Evolutionary conservation across 2,329 filamentous ascomycete genomes (phyloP).

Genomic region (Epicoccum sorghinum): DNA sequence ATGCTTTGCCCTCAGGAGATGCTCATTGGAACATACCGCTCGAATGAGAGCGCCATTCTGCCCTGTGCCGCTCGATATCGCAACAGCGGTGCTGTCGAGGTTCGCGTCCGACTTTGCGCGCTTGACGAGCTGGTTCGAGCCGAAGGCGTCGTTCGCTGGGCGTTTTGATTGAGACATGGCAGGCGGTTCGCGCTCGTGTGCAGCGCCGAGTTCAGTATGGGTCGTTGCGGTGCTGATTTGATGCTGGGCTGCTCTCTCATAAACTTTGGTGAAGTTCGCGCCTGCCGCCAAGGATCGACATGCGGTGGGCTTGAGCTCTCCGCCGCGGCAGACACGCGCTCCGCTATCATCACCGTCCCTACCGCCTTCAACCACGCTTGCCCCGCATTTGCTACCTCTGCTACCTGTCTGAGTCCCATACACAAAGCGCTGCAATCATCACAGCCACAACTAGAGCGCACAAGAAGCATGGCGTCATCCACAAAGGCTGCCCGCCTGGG

Average conservation of each 20-base stretch:
- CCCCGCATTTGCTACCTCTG: slow-evolving; percentile 3
- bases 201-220: not conserved
- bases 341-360: slow-evolving; percentile 1
- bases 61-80: slow-evolving; percentile 61
- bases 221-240: slow-evolving; percentile 9
- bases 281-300: slow-evolving; percentile 13
- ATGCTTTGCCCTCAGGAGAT: slow-evolving; percentile 32
- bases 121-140: slow-evolving; percentile 83
- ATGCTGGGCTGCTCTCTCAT: slow-evolving; percentile 14
- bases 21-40: slow-evolving; percentile 63
- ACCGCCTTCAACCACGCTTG: slow-evolving; percentile 1
- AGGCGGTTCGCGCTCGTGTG: slow-evolving; percentile 6
- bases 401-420: not conserved
- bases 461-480: slow-evolving; percentile 55
- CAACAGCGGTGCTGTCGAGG: slow-evolving; percentile 60
- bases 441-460: not conserved
- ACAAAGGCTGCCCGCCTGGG: slow-evolving; percentile 72
- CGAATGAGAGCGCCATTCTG: slow-evolving; percentile 69
- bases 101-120: slow-evolving; percentile 76
- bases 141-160: slow-evolving; percentile 83
- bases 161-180: slow-evolving; percentile 90
- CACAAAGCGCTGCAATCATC: not conserved
- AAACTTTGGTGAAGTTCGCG: slow-evolving; percentile 14
- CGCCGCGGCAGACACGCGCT: slow-evolving; percentile 5
- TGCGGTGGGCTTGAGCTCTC: slow-evolving; percentile 13